A percentile compares a stretch with the other conserved stretches of the same genome.
Conservation (phyloP, 2,329 filamentous ascomycete species). For the Ploettnerulaceae sp. region DNA sequence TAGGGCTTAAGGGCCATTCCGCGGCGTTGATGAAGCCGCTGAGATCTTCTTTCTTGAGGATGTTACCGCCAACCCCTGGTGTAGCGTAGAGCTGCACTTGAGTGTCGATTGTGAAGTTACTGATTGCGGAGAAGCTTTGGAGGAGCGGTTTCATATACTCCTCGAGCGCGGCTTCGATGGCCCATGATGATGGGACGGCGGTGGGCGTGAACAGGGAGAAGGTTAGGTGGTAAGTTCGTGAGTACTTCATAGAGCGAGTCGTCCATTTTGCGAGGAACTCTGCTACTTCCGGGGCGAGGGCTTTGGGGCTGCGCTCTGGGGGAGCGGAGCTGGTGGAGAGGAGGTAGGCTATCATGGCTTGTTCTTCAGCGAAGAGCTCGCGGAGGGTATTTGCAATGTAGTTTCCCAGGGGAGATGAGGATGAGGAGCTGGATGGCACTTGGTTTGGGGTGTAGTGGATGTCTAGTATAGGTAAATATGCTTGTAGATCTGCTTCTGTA, state of each 20-base stretch:
- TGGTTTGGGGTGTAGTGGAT: conserved; percentile 70
- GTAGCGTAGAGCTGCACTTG: conserved; percentile 93
- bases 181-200: conserved; percentile 78
- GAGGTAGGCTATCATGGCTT: conserved; percentile 74
- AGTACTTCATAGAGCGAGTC: conserved; percentile 83
- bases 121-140: conserved; percentile 72
- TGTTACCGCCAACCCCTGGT: conserved; percentile 53
- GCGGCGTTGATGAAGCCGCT: conserved; percentile 96
- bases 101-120: conserved; percentile 93
- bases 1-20: conserved; percentile 93
- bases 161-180: conserved; percentile 75
- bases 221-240: conserved; percentile 89
- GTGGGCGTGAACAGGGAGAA: conserved; percentile 90
- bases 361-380: conserved; percentile 79
- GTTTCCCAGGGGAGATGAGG: conserved; percentile 70
- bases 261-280: conserved; percentile 64
- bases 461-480: conserved; percentile 67
- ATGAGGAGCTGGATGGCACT: conserved; percentile 60
- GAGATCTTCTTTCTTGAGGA: conserved; percentile 78
- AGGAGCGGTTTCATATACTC: conserved; percentile 80
- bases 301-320: conserved; percentile 43
- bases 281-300: conserved; percentile 46
- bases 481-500: conserved; percentile 58
- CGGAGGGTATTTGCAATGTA: conserved; percentile 77
- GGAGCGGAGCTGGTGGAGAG: conserved; percentile 56